phyloP scores from a whole-genome alignment of 2,329 filamentous ascomycete species.

The Hypocrella siamensis region DNA sequence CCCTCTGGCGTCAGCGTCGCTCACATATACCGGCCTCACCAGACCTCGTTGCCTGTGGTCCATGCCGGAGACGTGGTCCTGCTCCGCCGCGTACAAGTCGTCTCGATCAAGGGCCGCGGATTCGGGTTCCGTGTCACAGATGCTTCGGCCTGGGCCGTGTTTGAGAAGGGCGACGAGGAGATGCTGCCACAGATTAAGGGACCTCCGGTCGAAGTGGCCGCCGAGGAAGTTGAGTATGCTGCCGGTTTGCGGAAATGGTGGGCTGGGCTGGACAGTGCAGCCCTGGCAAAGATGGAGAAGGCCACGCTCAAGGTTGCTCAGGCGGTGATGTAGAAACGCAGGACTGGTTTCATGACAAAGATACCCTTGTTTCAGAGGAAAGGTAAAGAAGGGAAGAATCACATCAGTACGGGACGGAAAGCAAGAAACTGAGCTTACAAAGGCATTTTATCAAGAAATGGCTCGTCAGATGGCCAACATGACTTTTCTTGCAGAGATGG shows the following conservation, averaged over 20 bases:
- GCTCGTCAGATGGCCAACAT: too few relatives aligned
- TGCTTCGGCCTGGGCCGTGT: constrained; percentile 46
- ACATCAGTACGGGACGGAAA: too few relatives aligned
- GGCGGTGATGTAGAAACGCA: background rate
- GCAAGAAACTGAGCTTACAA: too few relatives aligned
- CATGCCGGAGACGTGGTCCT: constrained; percentile 41
- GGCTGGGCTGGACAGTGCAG: constrained; percentile 27
- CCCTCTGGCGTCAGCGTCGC: constrained; percentile 35
- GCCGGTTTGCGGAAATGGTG: constrained; percentile 33
- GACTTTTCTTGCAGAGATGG: too few relatives aligned
- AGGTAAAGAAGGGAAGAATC: too few relatives aligned
- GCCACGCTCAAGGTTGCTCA: constrained; percentile 21
- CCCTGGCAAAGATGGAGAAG: constrained; percentile 30
- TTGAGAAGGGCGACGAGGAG: constrained; percentile 26
- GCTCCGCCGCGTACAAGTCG: constrained; percentile 38
- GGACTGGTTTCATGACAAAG: too few relatives aligned
- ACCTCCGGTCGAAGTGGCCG: constrained; percentile 40
- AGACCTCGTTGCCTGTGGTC: constrained; percentile 37
- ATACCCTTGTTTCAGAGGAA: too few relatives aligned
- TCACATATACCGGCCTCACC: constrained; percentile 42
- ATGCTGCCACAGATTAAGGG: constrained; percentile 38
- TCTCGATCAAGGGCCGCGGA: constrained; percentile 35
- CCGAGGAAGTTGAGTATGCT: constrained; percentile 33
- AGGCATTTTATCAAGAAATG: too few relatives aligned
- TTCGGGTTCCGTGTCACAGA: constrained; percentile 41